phyloP scores from a whole-genome alignment of 345 rosid species.

The Jatropha curcas region DNA sequence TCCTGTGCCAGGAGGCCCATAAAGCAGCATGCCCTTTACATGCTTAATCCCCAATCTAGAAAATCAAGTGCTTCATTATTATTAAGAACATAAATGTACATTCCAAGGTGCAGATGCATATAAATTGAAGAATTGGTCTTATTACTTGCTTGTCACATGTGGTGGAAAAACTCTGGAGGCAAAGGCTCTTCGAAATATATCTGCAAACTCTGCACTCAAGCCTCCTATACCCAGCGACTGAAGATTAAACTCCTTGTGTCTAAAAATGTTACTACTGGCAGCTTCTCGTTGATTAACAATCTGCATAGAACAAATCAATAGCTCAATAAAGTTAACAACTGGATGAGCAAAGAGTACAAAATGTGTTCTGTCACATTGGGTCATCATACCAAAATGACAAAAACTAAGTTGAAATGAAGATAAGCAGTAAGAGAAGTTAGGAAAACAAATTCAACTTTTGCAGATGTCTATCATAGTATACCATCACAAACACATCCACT shows the following conservation, averaged over 20 bases:
- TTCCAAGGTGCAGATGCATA: conserved; percentile 3
- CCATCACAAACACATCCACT: background rate
- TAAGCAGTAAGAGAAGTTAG: background rate
- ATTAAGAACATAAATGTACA: conserved; percentile 22
- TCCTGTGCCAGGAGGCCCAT: conserved; percentile 99
- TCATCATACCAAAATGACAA: background rate
- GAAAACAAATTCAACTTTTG: background rate
- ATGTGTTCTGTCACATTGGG: background rate
- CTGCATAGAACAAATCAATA: conserved; percentile 43
- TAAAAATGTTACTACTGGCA: conserved; percentile 91
- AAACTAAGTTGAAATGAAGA: background rate
- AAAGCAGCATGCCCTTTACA: conserved; percentile 95
- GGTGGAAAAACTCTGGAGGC: conserved; percentile 99
- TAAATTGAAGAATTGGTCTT: conserved; percentile 21
- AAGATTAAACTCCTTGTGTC: conserved; percentile 94
- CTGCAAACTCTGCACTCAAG: conserved; percentile 95
- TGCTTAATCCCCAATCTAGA: conserved; percentile 96
- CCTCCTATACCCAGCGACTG: conserved; percentile 97
- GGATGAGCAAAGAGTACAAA: conserved; percentile 5
- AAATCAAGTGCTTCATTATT: conserved; percentile 27
- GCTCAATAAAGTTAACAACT: conserved; percentile 8
- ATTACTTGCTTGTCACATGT: conserved; percentile 89
- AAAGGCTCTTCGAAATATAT: conserved; percentile 98
- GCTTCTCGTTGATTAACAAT: conserved; percentile 96
- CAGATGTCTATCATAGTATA: background rate